Evolutionary conservation across 768 basidiomycete species (phyloP).

Genomic region (Mycena alexandri): DNA sequence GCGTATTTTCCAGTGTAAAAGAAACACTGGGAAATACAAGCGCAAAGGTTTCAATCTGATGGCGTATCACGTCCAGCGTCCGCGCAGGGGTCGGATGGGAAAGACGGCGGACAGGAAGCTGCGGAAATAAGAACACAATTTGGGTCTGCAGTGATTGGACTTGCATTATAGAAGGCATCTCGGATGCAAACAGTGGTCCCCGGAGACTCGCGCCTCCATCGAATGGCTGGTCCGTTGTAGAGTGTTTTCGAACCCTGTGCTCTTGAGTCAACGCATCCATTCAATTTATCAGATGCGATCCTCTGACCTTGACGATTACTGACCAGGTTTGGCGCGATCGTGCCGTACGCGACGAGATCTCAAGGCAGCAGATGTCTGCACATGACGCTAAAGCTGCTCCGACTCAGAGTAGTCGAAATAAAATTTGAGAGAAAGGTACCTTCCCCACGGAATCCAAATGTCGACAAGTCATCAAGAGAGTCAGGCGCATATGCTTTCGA

Average conservation of each 20-base stretch:
- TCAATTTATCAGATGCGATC: background rate
- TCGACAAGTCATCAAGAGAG: conserved; percentile 64
- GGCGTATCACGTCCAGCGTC: conserved; percentile 76
- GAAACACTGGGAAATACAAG: conserved; percentile 78
- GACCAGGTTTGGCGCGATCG: conserved; percentile 78
- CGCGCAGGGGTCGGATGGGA: conserved; percentile 72
- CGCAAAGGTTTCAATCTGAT: conserved; percentile 79
- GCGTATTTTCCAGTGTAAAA: conserved; percentile 75
- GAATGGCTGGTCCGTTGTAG: conserved; percentile 79
- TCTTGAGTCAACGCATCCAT: conserved; percentile 2
- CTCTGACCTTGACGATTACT: conserved; percentile 78
- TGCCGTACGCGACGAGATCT: conserved; percentile 83
- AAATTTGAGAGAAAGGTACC: conserved; percentile 58
- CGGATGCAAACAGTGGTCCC: conserved; percentile 89
- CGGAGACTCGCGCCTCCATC: conserved; percentile 77
- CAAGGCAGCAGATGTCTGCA: conserved; percentile 82
- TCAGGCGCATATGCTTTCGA: conserved; percentile 75
- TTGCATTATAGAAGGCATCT: conserved; percentile 91
- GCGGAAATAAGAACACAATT: conserved; percentile 27
- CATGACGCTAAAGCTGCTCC: conserved; percentile 84
- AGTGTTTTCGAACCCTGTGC: conserved; percentile 74
- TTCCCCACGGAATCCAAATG: conserved; percentile 96
- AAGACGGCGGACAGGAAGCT: conserved; percentile 86
- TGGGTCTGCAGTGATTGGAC: conserved; percentile 40
- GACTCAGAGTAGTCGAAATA: background rate